Base-by-base conservation (phyloP, 192 early-diverging fungal species). In the Gonapodya sp. region DNA sequence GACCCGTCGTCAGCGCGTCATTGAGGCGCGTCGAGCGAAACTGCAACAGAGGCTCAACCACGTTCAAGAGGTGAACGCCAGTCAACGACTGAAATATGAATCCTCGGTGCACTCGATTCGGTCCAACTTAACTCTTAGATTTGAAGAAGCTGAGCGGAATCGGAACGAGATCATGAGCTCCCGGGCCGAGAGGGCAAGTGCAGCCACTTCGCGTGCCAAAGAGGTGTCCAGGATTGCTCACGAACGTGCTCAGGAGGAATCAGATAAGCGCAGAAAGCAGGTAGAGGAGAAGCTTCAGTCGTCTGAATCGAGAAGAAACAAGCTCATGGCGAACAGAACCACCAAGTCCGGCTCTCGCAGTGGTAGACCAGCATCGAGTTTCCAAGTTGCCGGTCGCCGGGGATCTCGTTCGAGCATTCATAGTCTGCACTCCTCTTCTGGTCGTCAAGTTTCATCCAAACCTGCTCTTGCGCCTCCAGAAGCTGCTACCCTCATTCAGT, bases 401-500 rank as follows among this genome's bases (percentile, higher is more conserved):
- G 46, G 46, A 24, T 64, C 46, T 64, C 46, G 46, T 24, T 64
- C 46, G 8, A 64, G 46, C 46, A 64, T 24, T 8, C 46, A 64
- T 24, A 64, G 46, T 24, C 8, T 24, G 46, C 8, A 8, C 8
- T 64, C 46, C 8, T 8, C 46, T 8, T 64, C 46, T 16, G 46
- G 8, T 16, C 8, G 24, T 8, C 8, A 24, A 24, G 24, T 8
- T 24, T 16, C 8, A 8, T 16, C 8, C 46, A 64, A 64, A 24
- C 46, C 46, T 24, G 8, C 24, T 16, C 46, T 64, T 64, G 46
- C 18, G 79, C 73, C 81, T 78, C 35, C 0, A 82, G 32, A 73
- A 82, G 73, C 73, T 86, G 37, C 85, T 85, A 79, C 46, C 73
- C 46, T 85, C 86, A 81, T 87, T 84, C 86, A 82, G 75, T 33